Conservation (phyloP, 208 protist species). For the Crithidia bombi region DNA sequence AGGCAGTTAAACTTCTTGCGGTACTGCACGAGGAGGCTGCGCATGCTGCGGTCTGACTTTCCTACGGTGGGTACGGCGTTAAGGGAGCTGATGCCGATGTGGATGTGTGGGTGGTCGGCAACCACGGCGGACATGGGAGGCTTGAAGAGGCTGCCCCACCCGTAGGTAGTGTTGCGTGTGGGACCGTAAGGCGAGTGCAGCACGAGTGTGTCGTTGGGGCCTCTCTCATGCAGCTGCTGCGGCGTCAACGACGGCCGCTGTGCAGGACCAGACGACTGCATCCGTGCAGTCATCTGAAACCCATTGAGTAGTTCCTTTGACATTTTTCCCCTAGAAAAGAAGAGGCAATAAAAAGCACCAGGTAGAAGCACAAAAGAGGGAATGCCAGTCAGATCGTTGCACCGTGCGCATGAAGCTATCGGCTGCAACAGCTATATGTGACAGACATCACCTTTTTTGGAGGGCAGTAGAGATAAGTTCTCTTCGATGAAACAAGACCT, state of each 20-base stretch:
- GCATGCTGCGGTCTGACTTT: slow-evolving; percentile 61
- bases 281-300: too few relatives aligned
- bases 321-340: too few relatives aligned
- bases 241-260: slow-evolving; percentile 1
- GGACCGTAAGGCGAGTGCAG: slow-evolving; percentile 71
- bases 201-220: slow-evolving; percentile 46
- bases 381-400: too few relatives aligned
- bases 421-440: too few relatives aligned
- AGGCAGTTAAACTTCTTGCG: slow-evolving; percentile 70
- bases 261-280: neutral
- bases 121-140: slow-evolving; percentile 37
- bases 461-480: too few relatives aligned
- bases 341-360: too few relatives aligned
- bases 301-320: neutral
- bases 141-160: slow-evolving; percentile 70
- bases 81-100: slow-evolving; percentile 81
- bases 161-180: slow-evolving; percentile 41
- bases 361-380: neutral
- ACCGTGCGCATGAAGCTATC: too few relatives aligned
- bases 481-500: too few relatives aligned
- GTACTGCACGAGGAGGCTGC: slow-evolving; percentile 57
- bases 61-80: slow-evolving; percentile 58
- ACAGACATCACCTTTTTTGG: too few relatives aligned
- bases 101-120: slow-evolving; percentile 45
- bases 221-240: slow-evolving; percentile 47